Evolutionary conservation across 2,329 filamentous ascomycete species (phyloP), one percentile per base, ranked within the genome.

Genomic region (Claviceps monticola): DNA sequence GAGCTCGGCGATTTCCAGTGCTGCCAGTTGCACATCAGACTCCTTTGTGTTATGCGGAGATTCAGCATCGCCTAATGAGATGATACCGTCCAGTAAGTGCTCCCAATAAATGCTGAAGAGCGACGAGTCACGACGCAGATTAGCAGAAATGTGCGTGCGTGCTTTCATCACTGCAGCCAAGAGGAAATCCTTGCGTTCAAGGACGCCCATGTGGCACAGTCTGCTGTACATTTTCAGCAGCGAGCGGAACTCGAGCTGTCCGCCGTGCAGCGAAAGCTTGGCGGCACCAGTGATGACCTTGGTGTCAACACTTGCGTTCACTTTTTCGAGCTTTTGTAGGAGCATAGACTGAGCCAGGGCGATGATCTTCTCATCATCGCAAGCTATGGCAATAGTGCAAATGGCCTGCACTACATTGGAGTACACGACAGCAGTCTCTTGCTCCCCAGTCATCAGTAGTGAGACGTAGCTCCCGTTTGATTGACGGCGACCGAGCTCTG

Each of bases 331-430:
- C 66, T 98, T 97, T 63, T 98, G 93, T n/a, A 95, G 71, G 23
- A 99, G 79, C 83, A 98, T 96, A 1, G 89, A 94, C 60, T 96
- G 86, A 2, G 90, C 91, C 50, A 98, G 73, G 5, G 90, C 90
- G 6, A 86, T 93, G 51, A 98, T 95, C 68, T 96, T 95, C 54
- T 88, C 83, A 61, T 98, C 90, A 47, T 84, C 79, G 63, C 84
- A 89, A 53, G 80, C 83, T 21, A 78, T 80, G 1, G 93, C 88
- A 63, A 98, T 88, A n/a, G 83, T 83, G 53, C 94, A 91, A 55
- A 98, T 91, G 0, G 91, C 88, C 62, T 94, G 84, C n/a, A 97
- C 82, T n/a, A 97, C 85, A 56, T 91, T 94, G 38, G 82, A 80
- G 63, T 94, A 89, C 0, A 89, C 83, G 34, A 81, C 71, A 4